Percentiles rank a stretch among this genome's conserved stretches.
Evolutionary conservation across 78 protist species (phyloP).

Genomic region (Emiliania huxleyi): DNA sequence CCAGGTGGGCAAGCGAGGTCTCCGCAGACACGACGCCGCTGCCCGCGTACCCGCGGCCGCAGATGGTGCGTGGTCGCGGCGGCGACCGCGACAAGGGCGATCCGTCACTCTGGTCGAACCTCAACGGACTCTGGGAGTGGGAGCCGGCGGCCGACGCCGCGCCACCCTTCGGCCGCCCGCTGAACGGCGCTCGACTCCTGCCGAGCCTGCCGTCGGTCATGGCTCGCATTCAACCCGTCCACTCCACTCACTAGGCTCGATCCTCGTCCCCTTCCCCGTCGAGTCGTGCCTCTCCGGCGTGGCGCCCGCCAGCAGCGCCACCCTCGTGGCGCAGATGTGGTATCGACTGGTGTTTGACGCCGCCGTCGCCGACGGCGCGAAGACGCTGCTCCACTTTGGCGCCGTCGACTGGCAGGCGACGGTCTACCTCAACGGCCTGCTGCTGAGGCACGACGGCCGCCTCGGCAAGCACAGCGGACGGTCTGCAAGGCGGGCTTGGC

Average conservation of each 20-base stretch:
- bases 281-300: conserved; percentile 57
- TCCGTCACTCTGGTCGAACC: background rate
- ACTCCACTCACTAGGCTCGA: no score
- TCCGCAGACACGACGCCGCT: background rate
- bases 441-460: no score
- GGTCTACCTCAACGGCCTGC: background rate
- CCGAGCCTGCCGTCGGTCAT: no score
- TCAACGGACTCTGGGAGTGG: conserved; percentile 62
- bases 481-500: no score
- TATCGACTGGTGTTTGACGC: conserved; percentile 16
- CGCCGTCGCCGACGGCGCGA: background rate
- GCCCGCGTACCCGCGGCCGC: conserved; percentile 51
- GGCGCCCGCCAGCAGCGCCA: background rate
- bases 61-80: conserved; percentile 3
- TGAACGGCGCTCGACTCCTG: background rate
- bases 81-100: background rate
- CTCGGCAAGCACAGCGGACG: no score
- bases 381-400: background rate
- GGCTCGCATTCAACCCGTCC: no score
- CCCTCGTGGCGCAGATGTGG: background rate
- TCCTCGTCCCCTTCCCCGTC: conserved; percentile 53
- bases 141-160: background rate
- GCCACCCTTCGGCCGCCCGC: conserved; percentile 29
- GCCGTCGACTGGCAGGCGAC: background rate
- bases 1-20: background rate